Evolutionary conservation across 2,329 filamentous ascomycete genomes (phyloP).

Genomic region (Coniochaeta sp.): DNA sequence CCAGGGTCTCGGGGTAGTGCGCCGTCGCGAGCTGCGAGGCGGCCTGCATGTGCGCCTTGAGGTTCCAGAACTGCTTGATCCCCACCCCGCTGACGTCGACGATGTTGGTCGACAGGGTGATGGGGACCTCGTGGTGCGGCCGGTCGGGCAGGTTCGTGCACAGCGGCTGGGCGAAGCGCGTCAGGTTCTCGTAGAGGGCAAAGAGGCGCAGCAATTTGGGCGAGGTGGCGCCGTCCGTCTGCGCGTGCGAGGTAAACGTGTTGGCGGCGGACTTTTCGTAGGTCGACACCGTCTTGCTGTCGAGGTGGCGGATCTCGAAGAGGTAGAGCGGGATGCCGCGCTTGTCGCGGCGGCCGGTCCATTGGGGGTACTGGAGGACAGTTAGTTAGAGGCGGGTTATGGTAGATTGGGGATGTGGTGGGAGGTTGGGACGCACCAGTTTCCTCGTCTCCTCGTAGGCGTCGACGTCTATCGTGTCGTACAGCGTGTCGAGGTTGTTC

Average conservation of each 20-base stretch:
- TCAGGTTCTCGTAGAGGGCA: conserved; percentile 88
- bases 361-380: conserved; percentile 76
- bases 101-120: conserved; percentile 90
- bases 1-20: conserved; percentile 90
- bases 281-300: conserved; percentile 70
- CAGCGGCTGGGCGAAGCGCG: conserved; percentile 77
- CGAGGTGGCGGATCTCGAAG: conserved; percentile 77
- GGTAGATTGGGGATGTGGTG: conserved; percentile 1
- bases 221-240: conserved; percentile 59
- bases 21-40: conserved; percentile 83
- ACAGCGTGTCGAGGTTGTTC: conserved; percentile 71
- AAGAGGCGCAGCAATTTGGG: conserved; percentile 79
- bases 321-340: conserved; percentile 87
- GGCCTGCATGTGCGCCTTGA: conserved; percentile 90
- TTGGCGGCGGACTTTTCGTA: conserved; percentile 66
- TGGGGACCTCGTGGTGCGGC: conserved; percentile 70
- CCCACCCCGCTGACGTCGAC: conserved; percentile 86
- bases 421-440: conserved; percentile 49
- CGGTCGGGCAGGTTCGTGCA: conserved; percentile 70
- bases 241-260: conserved; percentile 49
- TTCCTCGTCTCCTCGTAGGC: conserved; percentile 75
- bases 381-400: conserved; percentile 4
- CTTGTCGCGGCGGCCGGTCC: conserved; percentile 84
- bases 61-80: conserved; percentile 90
- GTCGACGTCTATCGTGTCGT: conserved; percentile 77